Percentiles rank a stretch among this genome's conserved stretches.
Evolutionary conservation across 495 filamentous ascomycete genomes (phyloP).

Genomic region (Corynascus novoguineensis): DNA sequence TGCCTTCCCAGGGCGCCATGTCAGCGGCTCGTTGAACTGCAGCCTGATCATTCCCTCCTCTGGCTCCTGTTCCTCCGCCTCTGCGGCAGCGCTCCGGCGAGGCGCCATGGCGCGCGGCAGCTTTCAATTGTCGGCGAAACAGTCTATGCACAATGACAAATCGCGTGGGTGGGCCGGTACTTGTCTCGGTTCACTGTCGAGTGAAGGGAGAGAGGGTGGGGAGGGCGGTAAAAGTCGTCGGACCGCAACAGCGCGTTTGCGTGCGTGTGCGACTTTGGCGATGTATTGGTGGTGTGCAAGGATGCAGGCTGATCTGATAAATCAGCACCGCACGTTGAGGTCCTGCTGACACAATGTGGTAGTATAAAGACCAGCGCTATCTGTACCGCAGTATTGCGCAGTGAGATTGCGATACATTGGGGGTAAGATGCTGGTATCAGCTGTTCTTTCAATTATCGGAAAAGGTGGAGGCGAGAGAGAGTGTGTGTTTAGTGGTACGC

Average conservation of each 20-base stretch:
- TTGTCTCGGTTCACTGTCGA: background rate
- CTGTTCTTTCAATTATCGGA: conserved; percentile 4
- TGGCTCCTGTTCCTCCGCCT: conserved; percentile 28
- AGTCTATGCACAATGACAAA: background rate
- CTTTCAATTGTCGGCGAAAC: background rate
- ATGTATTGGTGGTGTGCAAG: background rate
- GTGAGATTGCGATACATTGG: background rate
- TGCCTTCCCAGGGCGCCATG: conserved; percentile 87
- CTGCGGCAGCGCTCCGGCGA: conserved; percentile 28
- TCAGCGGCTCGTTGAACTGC: conserved; percentile 77
- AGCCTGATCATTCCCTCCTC: conserved; percentile 38
- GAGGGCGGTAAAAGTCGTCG: background rate
- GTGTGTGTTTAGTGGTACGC: conserved; percentile 1
- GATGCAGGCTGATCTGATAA: background rate
- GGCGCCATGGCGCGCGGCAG: conserved; percentile 32
- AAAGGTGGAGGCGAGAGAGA: conserved; percentile 4
- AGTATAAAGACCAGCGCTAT: background rate
- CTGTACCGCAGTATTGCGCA: background rate
- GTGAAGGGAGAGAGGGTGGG: background rate
- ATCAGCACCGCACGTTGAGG: background rate
- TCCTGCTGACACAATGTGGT: background rate
- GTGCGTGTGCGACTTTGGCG: conserved; percentile 14
- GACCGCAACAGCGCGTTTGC: background rate
- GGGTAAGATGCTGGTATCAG: background rate
- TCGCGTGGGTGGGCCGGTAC: conserved; percentile 1